Percentiles rank a stretch among this genome's conserved stretches.
Conservation (phyloP, 192 early-diverging fungal genomes). For the Podila verticillata region DNA sequence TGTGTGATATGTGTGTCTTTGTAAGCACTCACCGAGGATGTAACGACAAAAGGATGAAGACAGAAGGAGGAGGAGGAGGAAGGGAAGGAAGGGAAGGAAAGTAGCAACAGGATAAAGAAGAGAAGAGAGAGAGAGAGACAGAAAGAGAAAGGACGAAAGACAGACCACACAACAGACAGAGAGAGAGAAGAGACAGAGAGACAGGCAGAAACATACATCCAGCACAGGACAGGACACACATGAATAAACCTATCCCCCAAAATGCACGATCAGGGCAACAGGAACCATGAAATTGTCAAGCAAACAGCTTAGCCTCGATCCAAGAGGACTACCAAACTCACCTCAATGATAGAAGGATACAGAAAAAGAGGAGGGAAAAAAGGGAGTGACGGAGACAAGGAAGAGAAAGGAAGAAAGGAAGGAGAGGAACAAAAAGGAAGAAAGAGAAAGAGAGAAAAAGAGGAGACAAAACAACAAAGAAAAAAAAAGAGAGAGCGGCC, state of each 20-base stretch:
- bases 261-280: no score
- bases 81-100: no score
- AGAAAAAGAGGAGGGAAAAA: background rate
- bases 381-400: background rate
- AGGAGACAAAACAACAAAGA: no score
- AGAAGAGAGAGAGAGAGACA: no score
- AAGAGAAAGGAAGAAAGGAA: background rate
- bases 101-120: background rate
- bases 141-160: no score
- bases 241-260: no score
- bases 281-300: no score
- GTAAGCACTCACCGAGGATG: constrained; percentile 5
- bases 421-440: background rate
- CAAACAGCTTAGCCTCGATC: no score
- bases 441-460: background rate
- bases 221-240: background rate
- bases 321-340: no score
- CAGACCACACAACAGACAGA: background rate
- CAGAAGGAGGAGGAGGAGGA: no score
- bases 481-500: no score
- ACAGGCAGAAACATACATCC: background rate
- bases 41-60: background rate
- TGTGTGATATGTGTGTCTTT: constrained; percentile 8
- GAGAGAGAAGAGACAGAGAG: background rate
- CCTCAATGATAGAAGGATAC: no score